A percentile compares a stretch with the other conserved stretches of the same genome.
These are phyloP conservation scores for Diospyros kaki DNA, from an alignment of 148 eudicot species.

Conservation along the genomic window DNA sequence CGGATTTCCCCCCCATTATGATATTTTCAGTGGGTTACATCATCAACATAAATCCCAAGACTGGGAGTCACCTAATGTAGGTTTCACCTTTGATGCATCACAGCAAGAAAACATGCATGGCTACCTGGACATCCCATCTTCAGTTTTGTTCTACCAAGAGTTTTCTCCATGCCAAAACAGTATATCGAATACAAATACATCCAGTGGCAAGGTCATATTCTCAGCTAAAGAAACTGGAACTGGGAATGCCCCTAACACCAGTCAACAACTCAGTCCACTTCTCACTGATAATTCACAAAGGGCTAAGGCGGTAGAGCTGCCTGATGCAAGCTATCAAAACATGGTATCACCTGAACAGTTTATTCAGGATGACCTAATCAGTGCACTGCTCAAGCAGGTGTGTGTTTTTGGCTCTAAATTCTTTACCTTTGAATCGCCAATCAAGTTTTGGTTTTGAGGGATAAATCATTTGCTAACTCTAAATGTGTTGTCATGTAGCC, in stretches of 20 bases:
- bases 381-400: constrained; percentile 79
- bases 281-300: no score
- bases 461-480: not conserved
- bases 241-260: constrained; percentile 21
- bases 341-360: constrained; percentile 41
- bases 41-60: constrained; percentile 53
- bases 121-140: constrained; percentile 43
- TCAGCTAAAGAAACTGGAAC: constrained; percentile 36
- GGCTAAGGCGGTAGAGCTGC: no score
- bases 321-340: constrained; percentile 28
- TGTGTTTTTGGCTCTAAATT: constrained; percentile 3
- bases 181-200: constrained; percentile 23
- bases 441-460: not conserved
- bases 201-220: constrained; percentile 35
- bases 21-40: constrained; percentile 41
- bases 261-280: constrained; percentile 25
- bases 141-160: constrained; percentile 53
- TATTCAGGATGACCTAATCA: constrained; percentile 79
- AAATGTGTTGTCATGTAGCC: constrained; percentile 26
- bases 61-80: constrained; percentile 54
- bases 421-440: not conserved
- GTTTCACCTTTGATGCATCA: constrained; percentile 30
- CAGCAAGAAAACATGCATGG: constrained; percentile 34
- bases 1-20: constrained; percentile 53
- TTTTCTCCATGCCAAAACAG: constrained; percentile 34